Evolutionary conservation across 768 basidiomycete species (phyloP).

Genomic region (Albatrellus ellisii): DNA sequence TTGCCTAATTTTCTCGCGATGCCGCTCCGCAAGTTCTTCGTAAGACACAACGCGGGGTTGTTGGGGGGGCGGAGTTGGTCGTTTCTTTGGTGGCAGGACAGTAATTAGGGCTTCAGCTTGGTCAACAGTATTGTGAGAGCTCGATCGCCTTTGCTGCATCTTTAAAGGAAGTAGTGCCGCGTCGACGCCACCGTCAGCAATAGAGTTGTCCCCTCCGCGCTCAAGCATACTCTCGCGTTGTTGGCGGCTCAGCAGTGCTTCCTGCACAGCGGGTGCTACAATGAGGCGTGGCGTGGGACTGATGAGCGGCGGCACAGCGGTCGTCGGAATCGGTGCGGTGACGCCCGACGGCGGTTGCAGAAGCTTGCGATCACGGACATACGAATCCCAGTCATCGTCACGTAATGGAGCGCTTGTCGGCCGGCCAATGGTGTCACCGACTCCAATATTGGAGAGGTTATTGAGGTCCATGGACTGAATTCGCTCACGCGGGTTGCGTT

Average conservation of each 20-base stretch:
- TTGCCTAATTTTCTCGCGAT: constrained; percentile 71
- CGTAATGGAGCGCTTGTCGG: constrained; percentile 65
- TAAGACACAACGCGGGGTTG: constrained; percentile 58
- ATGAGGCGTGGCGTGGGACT: constrained; percentile 31
- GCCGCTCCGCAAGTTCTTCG: constrained; percentile 79
- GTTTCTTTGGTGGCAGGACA: constrained; percentile 30
- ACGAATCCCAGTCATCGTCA: constrained; percentile 77
- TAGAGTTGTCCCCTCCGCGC: constrained; percentile 9
- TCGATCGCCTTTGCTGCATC: constrained; percentile 7
- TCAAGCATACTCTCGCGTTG: constrained; percentile 58
- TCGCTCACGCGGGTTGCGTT: constrained; percentile 51
- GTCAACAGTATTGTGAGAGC: constrained; percentile 1
- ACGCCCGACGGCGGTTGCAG: constrained; percentile 75
- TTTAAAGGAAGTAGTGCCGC: no score
- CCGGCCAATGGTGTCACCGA: constrained; percentile 45
- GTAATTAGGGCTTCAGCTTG: constrained; percentile 26
- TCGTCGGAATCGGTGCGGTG: constrained; percentile 65
- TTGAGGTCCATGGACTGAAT: constrained; percentile 66
- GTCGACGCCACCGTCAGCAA: background rate
- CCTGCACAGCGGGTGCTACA: constrained; percentile 59
- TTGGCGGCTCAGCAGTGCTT: constrained; percentile 61
- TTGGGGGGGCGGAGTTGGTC: constrained; percentile 33
- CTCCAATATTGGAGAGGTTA: constrained; percentile 24
- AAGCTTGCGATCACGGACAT: constrained; percentile 75
- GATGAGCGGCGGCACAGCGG: constrained; percentile 24